These are phyloP conservation scores for Prunus fruticosa DNA, from an alignment of 306 rosid genomes.

Conservation along the genomic window DNA sequence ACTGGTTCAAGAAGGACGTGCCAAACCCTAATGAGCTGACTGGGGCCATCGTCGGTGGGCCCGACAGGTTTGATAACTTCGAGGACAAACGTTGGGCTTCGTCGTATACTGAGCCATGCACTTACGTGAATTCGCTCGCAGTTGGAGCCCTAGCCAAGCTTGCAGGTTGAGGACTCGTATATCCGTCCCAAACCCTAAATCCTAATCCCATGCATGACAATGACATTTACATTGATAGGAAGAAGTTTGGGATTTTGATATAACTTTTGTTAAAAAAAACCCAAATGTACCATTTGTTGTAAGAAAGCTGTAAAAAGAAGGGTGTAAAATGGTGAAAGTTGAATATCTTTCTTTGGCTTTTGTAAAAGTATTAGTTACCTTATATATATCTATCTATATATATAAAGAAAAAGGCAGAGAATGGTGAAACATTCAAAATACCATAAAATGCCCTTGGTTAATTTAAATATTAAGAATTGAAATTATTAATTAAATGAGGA, in stretches of 20 bases:
- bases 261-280: neutral
- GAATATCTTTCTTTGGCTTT: neutral
- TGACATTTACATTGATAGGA: neutral
- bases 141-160: conserved; percentile 78
- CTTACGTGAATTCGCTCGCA: conserved; percentile 75
- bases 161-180: conserved; percentile 13
- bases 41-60: conserved; percentile 90
- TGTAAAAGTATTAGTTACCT: too few relatives aligned
- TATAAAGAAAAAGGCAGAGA: too few relatives aligned
- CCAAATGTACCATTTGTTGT: neutral
- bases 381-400: too few relatives aligned
- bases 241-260: neutral
- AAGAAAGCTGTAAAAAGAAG: neutral
- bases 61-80: conserved; percentile 59
- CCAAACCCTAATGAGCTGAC: conserved; percentile 83
- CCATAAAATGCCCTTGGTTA: too few relatives aligned
- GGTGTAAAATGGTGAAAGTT: neutral
- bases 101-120: conserved; percentile 72
- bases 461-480: too few relatives aligned
- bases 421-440: too few relatives aligned
- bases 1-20: conserved; percentile 43
- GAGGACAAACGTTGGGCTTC: conserved; percentile 69
- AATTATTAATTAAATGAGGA: too few relatives aligned
- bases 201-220: neutral
- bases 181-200: neutral